These are phyloP conservation scores for Crithidia fasciculata DNA, from an alignment of 208 protist species.

Conservation along the genomic window DNA sequence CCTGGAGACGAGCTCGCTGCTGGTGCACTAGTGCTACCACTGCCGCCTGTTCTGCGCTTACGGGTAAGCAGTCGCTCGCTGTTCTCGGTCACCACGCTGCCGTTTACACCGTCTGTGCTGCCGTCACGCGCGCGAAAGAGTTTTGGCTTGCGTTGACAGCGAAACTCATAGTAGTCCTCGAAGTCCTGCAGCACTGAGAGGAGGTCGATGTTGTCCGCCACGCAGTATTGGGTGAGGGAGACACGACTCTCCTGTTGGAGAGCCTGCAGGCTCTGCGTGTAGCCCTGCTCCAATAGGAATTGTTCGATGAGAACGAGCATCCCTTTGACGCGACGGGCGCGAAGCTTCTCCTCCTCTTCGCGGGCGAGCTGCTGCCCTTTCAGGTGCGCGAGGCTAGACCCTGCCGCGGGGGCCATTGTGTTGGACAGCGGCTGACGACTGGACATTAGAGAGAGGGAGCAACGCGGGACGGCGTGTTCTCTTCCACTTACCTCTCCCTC, in stretches of 20 bases:
- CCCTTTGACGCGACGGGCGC: conserved; percentile 76
- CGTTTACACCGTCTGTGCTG: conserved; percentile 24
- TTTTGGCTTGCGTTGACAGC: conserved; percentile 81
- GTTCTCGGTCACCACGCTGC: conserved; percentile 34
- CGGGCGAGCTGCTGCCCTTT: conserved; percentile 85
- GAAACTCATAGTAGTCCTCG: conserved; percentile 91
- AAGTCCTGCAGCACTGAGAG: conserved; percentile 79
- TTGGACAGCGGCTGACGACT: conserved; percentile 79
- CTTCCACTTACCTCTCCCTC: not conserved
- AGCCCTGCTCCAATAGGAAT: conserved; percentile 89
- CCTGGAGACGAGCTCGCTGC: not conserved
- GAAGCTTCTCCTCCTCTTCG: conserved; percentile 81
- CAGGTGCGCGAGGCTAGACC: conserved; percentile 72
- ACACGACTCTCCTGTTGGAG: conserved; percentile 87
- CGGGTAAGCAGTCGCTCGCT: conserved; percentile 51
- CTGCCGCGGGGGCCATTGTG: conserved; percentile 50
- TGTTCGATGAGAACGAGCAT: conserved; percentile 81
- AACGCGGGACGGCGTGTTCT: too few relatives aligned
- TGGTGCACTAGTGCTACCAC: not conserved
- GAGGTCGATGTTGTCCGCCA: conserved; percentile 92
- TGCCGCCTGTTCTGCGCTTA: conserved; percentile 17
- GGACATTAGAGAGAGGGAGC: conserved; percentile 8
- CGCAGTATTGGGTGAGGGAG: conserved; percentile 65
- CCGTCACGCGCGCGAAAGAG: conserved; percentile 66
- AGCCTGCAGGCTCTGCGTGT: conserved; percentile 64